phyloP scores from a whole-genome alignment of 257 asterid genomes.

The Plectranthus barbatus region DNA sequence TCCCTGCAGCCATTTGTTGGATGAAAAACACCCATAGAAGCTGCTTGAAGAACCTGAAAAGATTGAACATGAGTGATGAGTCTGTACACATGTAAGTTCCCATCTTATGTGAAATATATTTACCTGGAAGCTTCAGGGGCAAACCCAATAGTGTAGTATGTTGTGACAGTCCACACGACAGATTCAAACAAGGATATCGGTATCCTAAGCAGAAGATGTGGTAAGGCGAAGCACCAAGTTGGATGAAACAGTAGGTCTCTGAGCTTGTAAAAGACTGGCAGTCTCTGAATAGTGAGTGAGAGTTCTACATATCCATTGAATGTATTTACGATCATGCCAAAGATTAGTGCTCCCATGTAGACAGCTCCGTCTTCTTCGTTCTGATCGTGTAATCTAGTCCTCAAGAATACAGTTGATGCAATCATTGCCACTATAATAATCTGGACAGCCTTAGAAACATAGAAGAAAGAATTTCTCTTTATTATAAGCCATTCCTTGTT shows the following conservation, averaged over 20 bases:
- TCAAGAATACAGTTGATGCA: conserved; percentile 56
- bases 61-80: no score
- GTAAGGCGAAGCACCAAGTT: conserved; percentile 62
- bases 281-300: conserved; percentile 50
- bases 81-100: no score
- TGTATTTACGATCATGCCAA: conserved; percentile 45
- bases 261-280: conserved; percentile 68
- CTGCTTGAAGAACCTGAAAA: conserved; percentile 57
- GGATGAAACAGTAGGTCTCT: conserved; percentile 66
- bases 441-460: conserved; percentile 59
- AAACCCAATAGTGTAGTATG: conserved; percentile 58
- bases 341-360: conserved; percentile 54
- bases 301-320: conserved; percentile 67
- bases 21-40: conserved; percentile 37
- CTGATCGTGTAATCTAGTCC: conserved; percentile 35
- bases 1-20: conserved; percentile 73
- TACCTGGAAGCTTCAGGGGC: conserved; percentile 80
- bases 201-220: conserved; percentile 45
- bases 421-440: conserved; percentile 49
- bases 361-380: conserved; percentile 37
- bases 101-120: neutral
- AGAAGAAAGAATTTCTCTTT: conserved; percentile 56
- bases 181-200: conserved; percentile 61
- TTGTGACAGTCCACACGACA: conserved; percentile 38
- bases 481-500: conserved; percentile 67